Evolutionary conservation across 768 basidiomycete species (phyloP).

Genomic region (Sarcomyxa edulis): DNA sequence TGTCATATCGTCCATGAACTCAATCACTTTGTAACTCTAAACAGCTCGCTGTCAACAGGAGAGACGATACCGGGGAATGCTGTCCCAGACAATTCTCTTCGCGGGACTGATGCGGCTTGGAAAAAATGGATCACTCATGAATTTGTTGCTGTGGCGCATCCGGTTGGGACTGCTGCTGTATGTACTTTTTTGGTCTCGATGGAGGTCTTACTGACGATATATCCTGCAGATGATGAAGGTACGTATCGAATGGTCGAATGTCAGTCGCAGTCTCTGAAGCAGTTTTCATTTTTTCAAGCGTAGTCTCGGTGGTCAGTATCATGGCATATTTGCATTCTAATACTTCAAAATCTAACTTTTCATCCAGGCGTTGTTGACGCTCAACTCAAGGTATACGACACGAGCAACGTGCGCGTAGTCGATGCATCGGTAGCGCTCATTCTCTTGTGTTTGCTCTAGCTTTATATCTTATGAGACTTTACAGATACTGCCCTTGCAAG

Average conservation of each 20-base stretch:
- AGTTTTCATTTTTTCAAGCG: too few relatives aligned
- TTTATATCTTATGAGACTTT: too few relatives aligned
- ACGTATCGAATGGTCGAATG: too few relatives aligned
- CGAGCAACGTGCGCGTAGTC: slow-evolving; percentile 44
- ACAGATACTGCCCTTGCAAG: slow-evolving; percentile 44
- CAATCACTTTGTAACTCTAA: too few relatives aligned
- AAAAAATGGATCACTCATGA: slow-evolving; percentile 36
- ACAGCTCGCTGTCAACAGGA: slow-evolving; percentile 32
- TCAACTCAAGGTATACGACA: slow-evolving; percentile 41
- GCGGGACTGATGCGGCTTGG: slow-evolving; percentile 43
- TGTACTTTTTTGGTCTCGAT: too few relatives aligned
- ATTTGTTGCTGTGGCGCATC: slow-evolving; percentile 43
- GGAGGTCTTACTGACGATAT: too few relatives aligned
- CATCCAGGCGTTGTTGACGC: slow-evolving; percentile 38
- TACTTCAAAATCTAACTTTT: not conserved
- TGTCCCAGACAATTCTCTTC: slow-evolving; percentile 36
- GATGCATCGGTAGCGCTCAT: slow-evolving; percentile 45
- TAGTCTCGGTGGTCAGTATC: slow-evolving; percentile 28
- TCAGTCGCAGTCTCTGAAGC: too few relatives aligned
- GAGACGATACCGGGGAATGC: slow-evolving; percentile 38
- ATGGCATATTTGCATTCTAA: not conserved
- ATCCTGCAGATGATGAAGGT: too few relatives aligned
- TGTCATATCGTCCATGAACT: slow-evolving; percentile 1
- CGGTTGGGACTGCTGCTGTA: slow-evolving; percentile 43
- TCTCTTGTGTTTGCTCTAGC: too few relatives aligned